phyloP scores from a whole-genome alignment of 352 stramenopile species.

The Globisporangium nagaii region DNA sequence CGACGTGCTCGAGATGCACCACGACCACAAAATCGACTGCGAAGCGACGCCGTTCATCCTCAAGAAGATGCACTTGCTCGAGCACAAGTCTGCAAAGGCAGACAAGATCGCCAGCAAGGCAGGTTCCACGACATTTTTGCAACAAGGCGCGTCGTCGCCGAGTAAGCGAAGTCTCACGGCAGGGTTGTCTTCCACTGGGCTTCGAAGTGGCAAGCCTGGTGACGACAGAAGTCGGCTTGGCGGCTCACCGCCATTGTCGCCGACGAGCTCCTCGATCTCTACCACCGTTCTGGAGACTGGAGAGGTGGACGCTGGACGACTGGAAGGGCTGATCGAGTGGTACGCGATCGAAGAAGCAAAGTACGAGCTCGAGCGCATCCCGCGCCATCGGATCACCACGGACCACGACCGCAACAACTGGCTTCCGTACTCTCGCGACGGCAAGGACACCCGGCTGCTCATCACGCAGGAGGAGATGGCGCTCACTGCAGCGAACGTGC shows the following conservation, averaged over 20 bases:
- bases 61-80: slow-evolving; percentile 57
- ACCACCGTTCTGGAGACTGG: neutral
- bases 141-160: neutral
- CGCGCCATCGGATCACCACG: slow-evolving; percentile 53
- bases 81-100: slow-evolving; percentile 3
- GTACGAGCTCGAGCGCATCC: slow-evolving; percentile 58
- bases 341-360: slow-evolving; percentile 68
- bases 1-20: slow-evolving; percentile 55
- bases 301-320: slow-evolving; percentile 31
- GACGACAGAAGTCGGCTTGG: no score
- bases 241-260: neutral
- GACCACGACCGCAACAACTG: slow-evolving; percentile 50
- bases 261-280: neutral
- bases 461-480: slow-evolving; percentile 65
- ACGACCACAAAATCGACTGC: slow-evolving; percentile 58
- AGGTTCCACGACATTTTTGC: neutral
- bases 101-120: neutral
- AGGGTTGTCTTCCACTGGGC: neutral
- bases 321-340: slow-evolving; percentile 67
- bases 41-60: slow-evolving; percentile 61
- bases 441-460: slow-evolving; percentile 46
- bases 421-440: slow-evolving; percentile 42
- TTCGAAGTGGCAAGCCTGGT: neutral
- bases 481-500: slow-evolving; percentile 52
- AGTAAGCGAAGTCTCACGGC: slow-evolving; percentile 2